Evolutionary conservation across 176 grass and related monocot species (phyloP).

Genomic region (Dendrocalamus sinicus): DNA sequence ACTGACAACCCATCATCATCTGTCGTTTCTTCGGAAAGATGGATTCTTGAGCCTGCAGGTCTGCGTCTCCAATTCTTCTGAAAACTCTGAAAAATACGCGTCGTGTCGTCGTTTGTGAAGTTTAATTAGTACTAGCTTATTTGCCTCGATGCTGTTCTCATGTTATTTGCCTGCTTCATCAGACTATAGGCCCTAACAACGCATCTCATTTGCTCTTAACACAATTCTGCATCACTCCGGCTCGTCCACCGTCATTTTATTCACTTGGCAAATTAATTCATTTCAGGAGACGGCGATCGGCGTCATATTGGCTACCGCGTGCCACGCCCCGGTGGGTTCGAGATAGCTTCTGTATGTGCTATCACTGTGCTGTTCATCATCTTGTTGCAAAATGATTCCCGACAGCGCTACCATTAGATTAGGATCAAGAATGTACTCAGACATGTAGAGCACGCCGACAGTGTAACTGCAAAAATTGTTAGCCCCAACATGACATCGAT

Average conservation of each 20-base stretch:
- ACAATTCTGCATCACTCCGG: no score
- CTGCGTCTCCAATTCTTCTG: not conserved
- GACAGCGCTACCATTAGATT: not conserved
- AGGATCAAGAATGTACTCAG: not conserved
- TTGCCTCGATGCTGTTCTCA: no score
- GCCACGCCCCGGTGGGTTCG: constrained; percentile 62
- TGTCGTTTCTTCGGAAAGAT: constrained; percentile 45
- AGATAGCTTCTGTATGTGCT: constrained; percentile 68
- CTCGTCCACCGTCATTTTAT: not conserved
- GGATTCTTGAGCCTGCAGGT: constrained; percentile 73
- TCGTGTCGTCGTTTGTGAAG: not conserved
- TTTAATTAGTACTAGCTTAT: not conserved
- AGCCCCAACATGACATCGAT: no score
- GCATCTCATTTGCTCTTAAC: no score
- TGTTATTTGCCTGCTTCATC: not conserved
- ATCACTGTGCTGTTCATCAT: not conserved
- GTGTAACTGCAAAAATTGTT: not conserved
- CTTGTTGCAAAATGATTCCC: not conserved
- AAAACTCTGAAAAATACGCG: not conserved
- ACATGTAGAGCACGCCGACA: not conserved
- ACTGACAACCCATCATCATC: constrained; percentile 1
- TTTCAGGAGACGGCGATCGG: constrained; percentile 79
- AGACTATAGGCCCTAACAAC: no score
- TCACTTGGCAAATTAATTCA: not conserved
- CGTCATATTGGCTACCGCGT: constrained; percentile 80